Evolutionary conservation across 1,139 yeast genomes (phyloP).

Genomic region (Spencermartinsiella ligniputridi): DNA sequence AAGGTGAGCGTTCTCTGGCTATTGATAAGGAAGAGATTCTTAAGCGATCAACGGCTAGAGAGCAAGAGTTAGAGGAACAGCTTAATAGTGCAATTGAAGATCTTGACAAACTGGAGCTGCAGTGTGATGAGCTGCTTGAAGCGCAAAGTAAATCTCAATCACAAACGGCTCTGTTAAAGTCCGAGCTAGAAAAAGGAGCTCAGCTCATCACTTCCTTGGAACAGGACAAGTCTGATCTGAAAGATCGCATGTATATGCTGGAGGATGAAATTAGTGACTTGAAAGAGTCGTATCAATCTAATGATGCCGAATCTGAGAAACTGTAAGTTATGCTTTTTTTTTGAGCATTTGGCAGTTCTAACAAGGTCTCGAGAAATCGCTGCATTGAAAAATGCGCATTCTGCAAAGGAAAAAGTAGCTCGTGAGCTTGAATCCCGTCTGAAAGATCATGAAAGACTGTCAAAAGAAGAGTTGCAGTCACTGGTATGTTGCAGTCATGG

Average conservation of each 20-base stretch:
- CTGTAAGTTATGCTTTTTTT: conserved; percentile 1
- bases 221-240: conserved; percentile 30
- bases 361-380: conserved; percentile 1
- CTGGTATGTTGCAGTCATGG: not conserved
- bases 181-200: conserved; percentile 35
- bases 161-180: conserved; percentile 30
- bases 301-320: conserved; percentile 17
- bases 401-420: conserved; percentile 36
- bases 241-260: conserved; percentile 21
- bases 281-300: conserved; percentile 13
- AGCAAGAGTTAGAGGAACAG: conserved; percentile 39
- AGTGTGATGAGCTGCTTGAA: conserved; percentile 35
- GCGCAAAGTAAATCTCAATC: conserved; percentile 36
- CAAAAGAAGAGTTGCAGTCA: conserved; percentile 35
- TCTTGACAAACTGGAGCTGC: conserved; percentile 36
- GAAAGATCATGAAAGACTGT: conserved; percentile 33
- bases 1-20: conserved; percentile 39
- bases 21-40: conserved; percentile 43
- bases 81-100: conserved; percentile 34
- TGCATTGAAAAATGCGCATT: conserved; percentile 18
- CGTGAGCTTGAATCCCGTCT: conserved; percentile 34
- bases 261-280: conserved; percentile 26
- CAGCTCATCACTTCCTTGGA: conserved; percentile 31
- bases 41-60: conserved; percentile 37
- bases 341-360: not conserved